phyloP scores from a whole-genome alignment of 164 flowering plant genomes.

The Echeveria elegans region DNA sequence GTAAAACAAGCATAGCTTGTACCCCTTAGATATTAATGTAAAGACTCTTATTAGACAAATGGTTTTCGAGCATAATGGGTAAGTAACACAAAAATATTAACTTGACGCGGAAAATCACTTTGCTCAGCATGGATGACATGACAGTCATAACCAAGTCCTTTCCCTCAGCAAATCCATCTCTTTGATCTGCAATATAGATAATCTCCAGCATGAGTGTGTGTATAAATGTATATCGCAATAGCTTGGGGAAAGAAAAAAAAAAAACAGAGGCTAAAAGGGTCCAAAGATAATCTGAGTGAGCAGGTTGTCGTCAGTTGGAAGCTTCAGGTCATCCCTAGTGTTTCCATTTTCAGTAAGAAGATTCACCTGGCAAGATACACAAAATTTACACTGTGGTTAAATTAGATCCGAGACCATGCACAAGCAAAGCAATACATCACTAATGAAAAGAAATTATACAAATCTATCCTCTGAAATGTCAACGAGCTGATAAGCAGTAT shows the following conservation, averaged over 20 bases:
- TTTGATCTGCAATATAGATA: slow-evolving; percentile 28
- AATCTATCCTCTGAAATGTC: slow-evolving; percentile 61
- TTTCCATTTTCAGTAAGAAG: slow-evolving; percentile 41
- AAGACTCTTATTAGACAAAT: no score
- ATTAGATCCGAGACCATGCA: no score
- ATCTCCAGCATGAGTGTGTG: not conserved
- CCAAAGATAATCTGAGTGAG: slow-evolving; percentile 28
- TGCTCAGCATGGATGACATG: no score
- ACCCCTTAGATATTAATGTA: no score
- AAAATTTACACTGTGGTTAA: no score
- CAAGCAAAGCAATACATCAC: not conserved
- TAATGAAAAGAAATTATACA: slow-evolving; percentile 17
- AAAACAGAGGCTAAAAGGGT: not conserved
- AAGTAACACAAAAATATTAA: no score
- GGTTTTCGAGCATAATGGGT: no score
- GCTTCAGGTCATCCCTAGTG: slow-evolving; percentile 57
- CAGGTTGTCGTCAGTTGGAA: slow-evolving; percentile 35
- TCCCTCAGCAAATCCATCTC: slow-evolving; percentile 39
- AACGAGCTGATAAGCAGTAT: slow-evolving; percentile 54
- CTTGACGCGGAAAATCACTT: no score
- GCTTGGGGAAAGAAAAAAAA: not conserved
- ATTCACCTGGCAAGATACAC: slow-evolving; percentile 25
- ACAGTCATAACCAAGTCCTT: slow-evolving; percentile 38
- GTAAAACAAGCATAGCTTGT: no score
- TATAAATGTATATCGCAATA: not conserved